Percentiles rank a stretch among this genome's conserved stretches.
These are phyloP conservation scores for Moesziomyces parantarcticus DNA, from an alignment of 1,284 basidiomycete species.

Conservation along the genomic window DNA sequence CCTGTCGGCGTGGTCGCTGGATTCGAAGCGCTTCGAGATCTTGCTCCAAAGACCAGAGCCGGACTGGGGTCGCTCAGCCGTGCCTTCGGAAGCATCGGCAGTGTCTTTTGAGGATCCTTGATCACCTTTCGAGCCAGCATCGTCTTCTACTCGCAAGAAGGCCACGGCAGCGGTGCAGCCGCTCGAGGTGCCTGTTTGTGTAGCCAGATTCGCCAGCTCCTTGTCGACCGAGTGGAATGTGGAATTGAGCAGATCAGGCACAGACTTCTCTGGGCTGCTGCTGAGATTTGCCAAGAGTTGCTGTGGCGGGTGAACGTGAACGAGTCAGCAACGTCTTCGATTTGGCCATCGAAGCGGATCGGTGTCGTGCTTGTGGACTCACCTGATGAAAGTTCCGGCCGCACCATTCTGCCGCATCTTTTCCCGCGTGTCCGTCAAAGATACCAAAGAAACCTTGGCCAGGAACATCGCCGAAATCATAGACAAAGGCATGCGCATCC, in stretches of 20 bases:
- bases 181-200: conserved; percentile 89
- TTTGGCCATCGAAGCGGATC: not conserved
- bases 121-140: conserved; percentile 58
- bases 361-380: conserved; percentile 44
- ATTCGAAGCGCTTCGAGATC: conserved; percentile 36
- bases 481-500: conserved; percentile 94
- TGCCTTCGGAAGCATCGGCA: not conserved
- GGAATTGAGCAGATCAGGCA: conserved; percentile 90
- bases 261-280: conserved; percentile 71
- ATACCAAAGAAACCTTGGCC: conserved; percentile 98
- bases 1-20: conserved; percentile 20
- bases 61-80: conserved; percentile 2
- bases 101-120: not conserved
- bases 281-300: conserved; percentile 70
- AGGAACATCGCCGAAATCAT: conserved; percentile 87
- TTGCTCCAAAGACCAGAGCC: conserved; percentile 31
- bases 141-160: conserved; percentile 92
- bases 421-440: conserved; percentile 98
- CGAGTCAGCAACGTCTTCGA: not conserved
- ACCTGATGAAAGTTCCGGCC: conserved; percentile 94
- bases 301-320: conserved; percentile 13
- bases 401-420: conserved; percentile 99
- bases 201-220: conserved; percentile 81
- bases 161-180: conserved; percentile 98
- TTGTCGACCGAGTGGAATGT: conserved; percentile 93